Conservation (phyloP, 108 stramenopile species). For the Fistulifera pelliculosa region DNA sequence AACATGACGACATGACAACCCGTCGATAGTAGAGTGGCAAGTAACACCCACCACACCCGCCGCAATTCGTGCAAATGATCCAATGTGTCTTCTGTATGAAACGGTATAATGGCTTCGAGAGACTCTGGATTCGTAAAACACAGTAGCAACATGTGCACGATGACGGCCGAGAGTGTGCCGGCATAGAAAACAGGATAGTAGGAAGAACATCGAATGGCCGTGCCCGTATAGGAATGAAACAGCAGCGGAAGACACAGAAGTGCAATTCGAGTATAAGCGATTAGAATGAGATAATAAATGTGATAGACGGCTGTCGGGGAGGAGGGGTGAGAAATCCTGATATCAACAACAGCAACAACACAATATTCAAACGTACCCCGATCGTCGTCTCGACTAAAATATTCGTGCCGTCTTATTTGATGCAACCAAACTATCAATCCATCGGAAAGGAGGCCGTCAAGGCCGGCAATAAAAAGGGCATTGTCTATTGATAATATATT, state of each 20-base stretch:
- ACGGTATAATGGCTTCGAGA: constrained; percentile 22
- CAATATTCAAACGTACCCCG: background rate
- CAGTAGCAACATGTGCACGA: constrained; percentile 50
- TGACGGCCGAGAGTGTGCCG: constrained; percentile 30
- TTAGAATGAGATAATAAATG: constrained; percentile 31
- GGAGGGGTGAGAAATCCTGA: constrained; percentile 26
- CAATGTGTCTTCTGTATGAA: background rate
- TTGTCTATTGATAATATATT: too few species aligned
- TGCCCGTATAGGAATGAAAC: constrained; percentile 69
- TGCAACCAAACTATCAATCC: constrained; percentile 35
- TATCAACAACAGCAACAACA: constrained; percentile 42
- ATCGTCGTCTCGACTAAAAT: background rate
- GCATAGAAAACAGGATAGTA: constrained; percentile 51
- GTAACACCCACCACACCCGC: constrained; percentile 45
- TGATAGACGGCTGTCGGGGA: constrained; percentile 12
- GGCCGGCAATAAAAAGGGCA: constrained; percentile 56
- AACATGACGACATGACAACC: constrained; percentile 64
- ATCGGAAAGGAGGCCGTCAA: constrained; percentile 48
- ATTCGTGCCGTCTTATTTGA: constrained; percentile 4
- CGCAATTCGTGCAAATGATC: constrained; percentile 21
- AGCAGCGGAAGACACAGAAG: constrained; percentile 57
- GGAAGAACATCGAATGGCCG: constrained; percentile 42
- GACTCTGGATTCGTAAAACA: constrained; percentile 43
- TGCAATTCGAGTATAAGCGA: constrained; percentile 44
- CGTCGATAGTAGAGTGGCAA: constrained; percentile 39